Evolutionary conservation across 441 rosid species (phyloP), one percentile per base, ranked within the genome.

Genomic region (Biscutella laevigata): DNA sequence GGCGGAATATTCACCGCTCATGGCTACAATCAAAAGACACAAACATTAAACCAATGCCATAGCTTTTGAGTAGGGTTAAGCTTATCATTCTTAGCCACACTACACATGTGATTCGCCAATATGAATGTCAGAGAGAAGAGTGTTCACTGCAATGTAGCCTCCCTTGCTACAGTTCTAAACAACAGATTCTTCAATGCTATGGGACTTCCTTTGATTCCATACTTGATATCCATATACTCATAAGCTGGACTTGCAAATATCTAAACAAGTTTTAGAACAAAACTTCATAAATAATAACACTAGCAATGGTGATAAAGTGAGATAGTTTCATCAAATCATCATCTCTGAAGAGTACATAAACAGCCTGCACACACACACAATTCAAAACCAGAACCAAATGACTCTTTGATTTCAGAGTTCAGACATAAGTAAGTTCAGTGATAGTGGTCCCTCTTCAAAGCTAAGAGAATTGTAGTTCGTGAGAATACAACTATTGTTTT

Each of bases 41-140:
- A 51, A 40, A 88, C 79, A 38, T 91, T 88, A 48, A 85, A 55
- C 98, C 98, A 83, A 69, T 88, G 98, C 98, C 98, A 91, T 6
- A 70, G 60, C 76, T 73, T 82, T 41, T 71, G 82, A 1, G 55
- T 10, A 16, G 77, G 19, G 20, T 40, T 62, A 59, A 85, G 59
- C 59, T 75, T 70, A 51, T 25, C 58, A 53, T 57, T 59, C 77
- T 64, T 85, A 8, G 94, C 95, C 9, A 66, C 61, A 35, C 85
- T 51, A 53, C 79, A 85, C 98, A 91, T 85, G 69, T 88, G 96
- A 68, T 91, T 83, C 1, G 91, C 96, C 2, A 91, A 80, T 43
- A 91, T 85, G 57, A 91, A 91, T 10, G 96, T 91, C 98, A 0
- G 96, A 70, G 10, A 91, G 75, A 28, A 91, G 59, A 0, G 98